phyloP scores from a whole-genome alignment of 768 basidiomycete species.

The Podaxis sp. region DNA sequence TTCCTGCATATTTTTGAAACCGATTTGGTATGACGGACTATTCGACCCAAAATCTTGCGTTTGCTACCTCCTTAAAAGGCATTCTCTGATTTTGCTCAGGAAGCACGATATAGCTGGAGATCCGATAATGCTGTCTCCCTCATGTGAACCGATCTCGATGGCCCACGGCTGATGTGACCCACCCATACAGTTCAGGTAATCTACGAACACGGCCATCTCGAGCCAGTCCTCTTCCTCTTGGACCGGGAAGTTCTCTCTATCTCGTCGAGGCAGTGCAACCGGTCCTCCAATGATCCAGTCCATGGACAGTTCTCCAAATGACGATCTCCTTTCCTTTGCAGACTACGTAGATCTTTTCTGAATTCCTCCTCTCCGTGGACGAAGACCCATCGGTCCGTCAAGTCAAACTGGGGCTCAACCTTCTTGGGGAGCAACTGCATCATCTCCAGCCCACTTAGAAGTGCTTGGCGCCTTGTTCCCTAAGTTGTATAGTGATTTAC shows the following conservation, averaged over 20 bases:
- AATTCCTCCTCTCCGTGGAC: slow-evolving; percentile 15
- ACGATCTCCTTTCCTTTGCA: slow-evolving; percentile 14
- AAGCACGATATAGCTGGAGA: slow-evolving; percentile 20
- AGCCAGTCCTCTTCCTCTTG: not conserved
- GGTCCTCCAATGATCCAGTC: slow-evolving; percentile 14
- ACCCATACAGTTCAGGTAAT: slow-evolving; percentile 12
- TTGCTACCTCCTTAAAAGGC: slow-evolving; percentile 2
- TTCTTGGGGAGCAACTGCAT: slow-evolving; percentile 4
- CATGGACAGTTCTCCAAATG: slow-evolving; percentile 11
- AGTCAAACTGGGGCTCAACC: slow-evolving; percentile 13
- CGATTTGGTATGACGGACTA: slow-evolving; percentile 13
- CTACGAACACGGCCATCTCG: slow-evolving; percentile 6
- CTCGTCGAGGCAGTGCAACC: slow-evolving; percentile 12
- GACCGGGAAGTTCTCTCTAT: slow-evolving; percentile 10
- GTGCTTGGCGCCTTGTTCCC: not conserved
- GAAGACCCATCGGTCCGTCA: slow-evolving; percentile 14
- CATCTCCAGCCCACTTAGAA: slow-evolving; percentile 15
- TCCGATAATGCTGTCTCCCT: slow-evolving; percentile 22
- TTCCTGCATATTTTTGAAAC: slow-evolving; percentile 21
- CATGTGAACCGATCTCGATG: slow-evolving; percentile 13
- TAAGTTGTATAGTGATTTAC: slow-evolving; percentile 11
- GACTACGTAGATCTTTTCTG: slow-evolving; percentile 3
- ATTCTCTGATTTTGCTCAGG: slow-evolving; percentile 16
- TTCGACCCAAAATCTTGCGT: slow-evolving; percentile 19
- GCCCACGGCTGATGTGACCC: slow-evolving; percentile 10